A percentile compares a stretch with the other conserved stretches of the same genome.
phyloP scores from a whole-genome alignment of 2,329 filamentous ascomycete genomes.

The Diplodia sapinea region DNA sequence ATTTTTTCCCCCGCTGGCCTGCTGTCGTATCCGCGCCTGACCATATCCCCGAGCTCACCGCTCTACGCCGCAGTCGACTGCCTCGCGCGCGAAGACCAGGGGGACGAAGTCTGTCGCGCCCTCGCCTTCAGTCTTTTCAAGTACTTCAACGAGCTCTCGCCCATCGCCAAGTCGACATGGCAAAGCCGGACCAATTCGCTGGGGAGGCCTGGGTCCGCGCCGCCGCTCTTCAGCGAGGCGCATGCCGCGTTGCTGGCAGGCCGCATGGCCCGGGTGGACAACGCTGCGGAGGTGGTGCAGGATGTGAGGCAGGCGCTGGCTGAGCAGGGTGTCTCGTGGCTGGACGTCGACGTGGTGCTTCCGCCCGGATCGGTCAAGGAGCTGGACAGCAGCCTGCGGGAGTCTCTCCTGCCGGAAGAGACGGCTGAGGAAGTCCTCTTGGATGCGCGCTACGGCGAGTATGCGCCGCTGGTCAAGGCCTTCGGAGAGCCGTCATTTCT shows the following conservation, averaged over 20 bases:
- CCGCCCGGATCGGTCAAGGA: slow-evolving; percentile 72
- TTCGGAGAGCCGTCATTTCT: slow-evolving; percentile 86
- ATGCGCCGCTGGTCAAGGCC: slow-evolving; percentile 75
- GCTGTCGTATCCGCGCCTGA: slow-evolving; percentile 87
- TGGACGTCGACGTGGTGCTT: slow-evolving; percentile 86
- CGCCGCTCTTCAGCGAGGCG: slow-evolving; percentile 81
- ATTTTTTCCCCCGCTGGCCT: slow-evolving; percentile 89
- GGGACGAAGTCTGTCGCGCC: slow-evolving; percentile 89
- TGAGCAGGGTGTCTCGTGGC: slow-evolving; percentile 80
- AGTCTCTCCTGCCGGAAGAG: slow-evolving; percentile 66
- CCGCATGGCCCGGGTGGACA: slow-evolving; percentile 81
- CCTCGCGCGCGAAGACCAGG: slow-evolving; percentile 91
- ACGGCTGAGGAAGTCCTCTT: slow-evolving; percentile 66
- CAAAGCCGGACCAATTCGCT: slow-evolving; percentile 59
- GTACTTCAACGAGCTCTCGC: slow-evolving; percentile 88
- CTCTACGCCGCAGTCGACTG: slow-evolving; percentile 90
- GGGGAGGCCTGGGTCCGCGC: slow-evolving; percentile 66
- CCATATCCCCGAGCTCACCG: slow-evolving; percentile 88
- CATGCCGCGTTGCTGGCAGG: slow-evolving; percentile 91
- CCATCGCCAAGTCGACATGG: slow-evolving; percentile 74
- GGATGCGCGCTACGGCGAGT: slow-evolving; percentile 76
- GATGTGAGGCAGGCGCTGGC: slow-evolving; percentile 77
- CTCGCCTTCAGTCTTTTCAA: slow-evolving; percentile 92
- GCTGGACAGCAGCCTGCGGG: slow-evolving; percentile 44
- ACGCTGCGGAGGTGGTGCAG: slow-evolving; percentile 72